Base-by-base conservation (phyloP, 129 eudicot genomes). In the Flaveria linearis region DNA sequence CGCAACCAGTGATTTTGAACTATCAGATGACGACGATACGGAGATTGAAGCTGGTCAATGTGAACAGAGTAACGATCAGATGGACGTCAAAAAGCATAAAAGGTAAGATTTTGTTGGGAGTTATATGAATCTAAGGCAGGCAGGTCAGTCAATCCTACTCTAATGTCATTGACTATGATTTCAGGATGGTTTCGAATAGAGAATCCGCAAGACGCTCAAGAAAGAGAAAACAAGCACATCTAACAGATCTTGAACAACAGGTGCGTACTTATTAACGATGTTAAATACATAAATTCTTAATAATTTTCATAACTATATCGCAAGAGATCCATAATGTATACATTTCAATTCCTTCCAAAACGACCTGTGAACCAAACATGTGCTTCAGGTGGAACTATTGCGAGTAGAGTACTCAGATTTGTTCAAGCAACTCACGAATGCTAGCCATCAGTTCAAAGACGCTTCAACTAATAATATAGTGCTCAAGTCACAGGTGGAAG, bases 191-290 rank as follows among this genome's bases (percentile, higher is more conserved):
- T 51, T 90, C 97, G 17, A 93, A 93, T 68, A 85, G 98, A 82
- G 96, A 90, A 83, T 93, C 98, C n/a, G 98, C 98, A 9, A 81
- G 96, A 68, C 97, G 98, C 42, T 93, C 97, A n/a, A 85, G 98
- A 77, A 80, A 84, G 78, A 82, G 97, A 73, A 93, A 85, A 78
- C 97, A 93, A 82, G 97, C 81, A 2, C 91, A 93, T 49, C 73
- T 90, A 63, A 70, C 82, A 26, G 98, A 88, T 18, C 94, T 93
- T 63, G 96, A 93, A 69, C 80, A 80, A 53, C 97, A 90, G 89
- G 98, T 93, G 69, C 7, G 82, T 58, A 12, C 43, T 69, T 20
- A 41, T 17, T 65, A 16, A 28, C 16, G 13, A 12, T 68, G 62
- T 42, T 71, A 13, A 62, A 0, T 16, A 53, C 18, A 64, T 2